These are phyloP conservation scores for Ganoderma sinense DNA, from an alignment of 1,284 basidiomycete genomes.

Conservation along the genomic window DNA sequence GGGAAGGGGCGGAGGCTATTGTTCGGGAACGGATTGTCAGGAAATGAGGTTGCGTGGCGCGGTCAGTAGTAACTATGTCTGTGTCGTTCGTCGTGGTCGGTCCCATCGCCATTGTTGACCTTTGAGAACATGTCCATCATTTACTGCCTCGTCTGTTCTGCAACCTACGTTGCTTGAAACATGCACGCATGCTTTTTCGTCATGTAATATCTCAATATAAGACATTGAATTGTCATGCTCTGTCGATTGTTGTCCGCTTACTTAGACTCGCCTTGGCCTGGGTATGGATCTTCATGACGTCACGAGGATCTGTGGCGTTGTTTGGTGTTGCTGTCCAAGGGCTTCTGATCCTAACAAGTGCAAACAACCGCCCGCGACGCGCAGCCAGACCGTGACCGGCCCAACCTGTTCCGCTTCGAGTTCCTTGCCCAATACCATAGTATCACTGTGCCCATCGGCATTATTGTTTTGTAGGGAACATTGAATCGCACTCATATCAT, in stretches of 20 bases:
- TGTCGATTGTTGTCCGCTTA: background rate
- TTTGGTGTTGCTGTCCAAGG: conserved; percentile 2
- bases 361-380: background rate
- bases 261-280: background rate
- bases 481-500: too few species aligned
- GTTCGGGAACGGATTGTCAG: conserved; percentile 29
- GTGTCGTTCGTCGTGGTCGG: background rate
- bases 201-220: too few species aligned
- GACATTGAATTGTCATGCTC: background rate
- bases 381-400: too few species aligned
- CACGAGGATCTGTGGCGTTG: background rate
- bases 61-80: background rate
- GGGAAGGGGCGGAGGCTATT: conserved; percentile 39
- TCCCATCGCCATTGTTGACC: background rate
- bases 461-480: background rate
- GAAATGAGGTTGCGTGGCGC: background rate
- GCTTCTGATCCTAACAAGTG: conserved; percentile 14
- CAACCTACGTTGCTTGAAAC: background rate
- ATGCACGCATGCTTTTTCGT: background rate
- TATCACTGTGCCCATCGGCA: background rate
- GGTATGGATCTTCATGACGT: conserved; percentile 1
- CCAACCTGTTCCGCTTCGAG: background rate
- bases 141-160: background rate
- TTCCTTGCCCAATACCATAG: background rate
- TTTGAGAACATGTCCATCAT: background rate